Evolutionary conservation across 164 flowering plant genomes (phyloP), one percentile per base, ranked within the genome.

Genomic region (Chloranthus sessilifolius): DNA sequence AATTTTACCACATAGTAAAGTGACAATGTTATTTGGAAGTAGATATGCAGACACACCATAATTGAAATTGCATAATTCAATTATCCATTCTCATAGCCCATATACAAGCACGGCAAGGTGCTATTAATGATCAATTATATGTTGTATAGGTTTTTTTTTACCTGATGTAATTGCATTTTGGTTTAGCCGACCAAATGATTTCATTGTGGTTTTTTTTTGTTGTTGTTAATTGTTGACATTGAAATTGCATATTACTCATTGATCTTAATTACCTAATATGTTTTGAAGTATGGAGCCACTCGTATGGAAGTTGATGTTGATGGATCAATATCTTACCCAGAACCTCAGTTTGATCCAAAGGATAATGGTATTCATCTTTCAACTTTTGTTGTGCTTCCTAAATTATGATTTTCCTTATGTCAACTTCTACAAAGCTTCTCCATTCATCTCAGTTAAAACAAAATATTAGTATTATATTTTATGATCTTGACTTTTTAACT

Each of bases 251-350:
- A 20, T 28, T 23, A 24, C 6, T 14, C 8, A 22, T 20, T 19
- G 6, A 29, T 63, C 40, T 31, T 59, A 49, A 55, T 38, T 36
- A 43, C 17, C 22, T 61, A n/a, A 25, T 57, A 4, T 63, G 22
- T 56, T 36, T 19, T 76, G 65, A 57, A 88, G 99, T 81, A 72
- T 70, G 99, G 99, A 45, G 63, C 88, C 21, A 76, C 95, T n/a
- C 71, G 81, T 19, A 54, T 88, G 75, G 91, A 82, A 65, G 95
- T 88, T 5, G 85, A 81, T 70, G 56, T 63, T 60, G 95, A 88
- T 56, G 95, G 98, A 33, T 68, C 91, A 14, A 35, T 82, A 34
- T 71, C 88, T 15, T 83, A 80, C 41, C 85, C 87, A 16, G 74
- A 79, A 55, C 73, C 74, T 46, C 82, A 70, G 15, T 52, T 36